A percentile compares a stretch with the other conserved stretches of the same genome.
These are phyloP conservation scores for Exophiala sideris DNA, from an alignment of 2,329 filamentous ascomycete species.

Conservation along the genomic window DNA sequence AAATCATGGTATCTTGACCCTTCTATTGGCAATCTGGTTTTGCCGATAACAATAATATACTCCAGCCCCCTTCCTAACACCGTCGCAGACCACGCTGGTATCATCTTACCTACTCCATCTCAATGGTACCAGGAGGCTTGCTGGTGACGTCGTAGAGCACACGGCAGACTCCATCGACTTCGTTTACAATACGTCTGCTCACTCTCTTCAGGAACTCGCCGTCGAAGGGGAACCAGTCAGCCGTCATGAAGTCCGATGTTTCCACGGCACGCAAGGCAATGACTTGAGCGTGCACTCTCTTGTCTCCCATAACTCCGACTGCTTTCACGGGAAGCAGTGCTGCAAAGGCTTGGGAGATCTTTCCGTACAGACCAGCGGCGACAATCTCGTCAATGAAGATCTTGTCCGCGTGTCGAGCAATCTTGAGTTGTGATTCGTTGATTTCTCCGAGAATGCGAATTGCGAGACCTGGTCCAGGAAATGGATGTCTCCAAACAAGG, in stretches of 20 bases:
- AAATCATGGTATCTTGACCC: not conserved
- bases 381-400: conserved; percentile 47
- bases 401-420: conserved; percentile 54
- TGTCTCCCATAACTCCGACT: conserved; percentile 68
- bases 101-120: conserved; percentile 57
- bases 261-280: conserved; percentile 61
- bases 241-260: conserved; percentile 70
- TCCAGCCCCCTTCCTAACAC: not conserved
- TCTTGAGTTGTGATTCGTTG: conserved; percentile 72
- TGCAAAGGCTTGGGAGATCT: conserved; percentile 69
- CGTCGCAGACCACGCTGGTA: not conserved
- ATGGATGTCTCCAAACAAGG: conserved; percentile 76
- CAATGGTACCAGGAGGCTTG: conserved; percentile 70
- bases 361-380: conserved; percentile 44
- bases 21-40: not conserved
- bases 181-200: conserved; percentile 67
- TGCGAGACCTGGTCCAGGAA: conserved; percentile 71
- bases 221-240: conserved; percentile 65
- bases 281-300: conserved; percentile 62
- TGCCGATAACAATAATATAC: not conserved
- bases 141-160: conserved; percentile 59
- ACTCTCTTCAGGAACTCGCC: conserved; percentile 64
- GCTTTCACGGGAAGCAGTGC: conserved; percentile 64
- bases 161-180: conserved; percentile 68
- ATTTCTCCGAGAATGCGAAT: conserved; percentile 83